These are phyloP conservation scores for Lippia alba DNA, from an alignment of 305 asterid species.

Conservation along the genomic window DNA sequence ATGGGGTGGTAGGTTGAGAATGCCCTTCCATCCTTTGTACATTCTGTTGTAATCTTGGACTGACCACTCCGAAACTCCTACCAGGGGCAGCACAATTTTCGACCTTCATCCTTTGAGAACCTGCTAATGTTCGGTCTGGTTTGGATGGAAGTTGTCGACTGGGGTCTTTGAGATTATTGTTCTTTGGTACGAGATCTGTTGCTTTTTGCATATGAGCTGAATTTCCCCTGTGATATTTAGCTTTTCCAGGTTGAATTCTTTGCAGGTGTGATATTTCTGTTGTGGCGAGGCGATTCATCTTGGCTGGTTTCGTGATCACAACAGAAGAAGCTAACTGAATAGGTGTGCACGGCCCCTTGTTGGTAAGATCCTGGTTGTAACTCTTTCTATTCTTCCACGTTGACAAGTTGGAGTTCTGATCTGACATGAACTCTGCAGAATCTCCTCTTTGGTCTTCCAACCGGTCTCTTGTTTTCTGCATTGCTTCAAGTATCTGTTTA, in stretches of 20 bases:
- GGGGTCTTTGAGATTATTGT: conserved; percentile 43
- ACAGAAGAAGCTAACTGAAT: conserved; percentile 47
- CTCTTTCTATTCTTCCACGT: conserved; percentile 36
- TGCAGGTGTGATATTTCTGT: conserved; percentile 43
- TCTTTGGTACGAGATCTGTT: conserved; percentile 49
- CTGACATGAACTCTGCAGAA: conserved; percentile 43
- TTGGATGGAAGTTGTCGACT: conserved; percentile 40
- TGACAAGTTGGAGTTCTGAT: conserved; percentile 32
- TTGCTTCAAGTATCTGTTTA: conserved; percentile 83
- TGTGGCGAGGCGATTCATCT: conserved; percentile 34
- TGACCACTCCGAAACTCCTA: conserved; percentile 52
- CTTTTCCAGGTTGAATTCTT: conserved; percentile 39
- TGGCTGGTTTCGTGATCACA: conserved; percentile 52
- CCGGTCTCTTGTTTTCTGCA: conserved; percentile 70
- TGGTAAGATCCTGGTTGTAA: conserved; percentile 43
- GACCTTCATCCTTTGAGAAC: conserved; percentile 46
- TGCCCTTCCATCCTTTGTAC: conserved; percentile 43
- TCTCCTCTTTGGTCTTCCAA: conserved; percentile 55
- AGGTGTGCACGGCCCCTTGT: conserved; percentile 46
- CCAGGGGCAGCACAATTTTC: conserved; percentile 48
- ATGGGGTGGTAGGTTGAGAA: conserved; percentile 42
- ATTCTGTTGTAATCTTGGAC: conserved; percentile 63
- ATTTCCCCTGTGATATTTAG: conserved; percentile 41
- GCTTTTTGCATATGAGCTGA: conserved; percentile 45
- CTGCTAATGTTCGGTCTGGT: conserved; percentile 40